Evolutionary conservation across 2,329 filamentous ascomycete species (phyloP), one percentile per base, ranked within the genome.

Genomic region (Colletotrichum sidae): DNA sequence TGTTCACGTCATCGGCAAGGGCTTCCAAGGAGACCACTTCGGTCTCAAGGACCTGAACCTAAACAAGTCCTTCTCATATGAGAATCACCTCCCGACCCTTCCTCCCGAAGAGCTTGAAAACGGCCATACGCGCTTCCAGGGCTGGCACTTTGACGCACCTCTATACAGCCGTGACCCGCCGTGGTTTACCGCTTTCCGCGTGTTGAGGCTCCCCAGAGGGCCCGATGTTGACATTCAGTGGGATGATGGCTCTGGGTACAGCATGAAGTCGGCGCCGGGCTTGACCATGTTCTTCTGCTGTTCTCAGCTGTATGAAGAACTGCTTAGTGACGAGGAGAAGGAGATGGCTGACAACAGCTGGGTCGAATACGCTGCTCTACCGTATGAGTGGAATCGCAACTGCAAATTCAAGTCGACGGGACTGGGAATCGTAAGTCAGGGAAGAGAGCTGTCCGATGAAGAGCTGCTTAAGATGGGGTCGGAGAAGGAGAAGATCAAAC

Each of bases 111-210:
- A 80, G 8, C 81, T 82, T 60, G 68, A 75, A 2, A 67, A 70
- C 6, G 80, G 81, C 8, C 75, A 80, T 49, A 81, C 79, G 0
- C 78, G 81, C 13, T 83, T 83, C 63, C 80, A 83, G 46, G 73
- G 78, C 34, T 83, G 81, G 81, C 81, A 83, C 65, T 80, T 83
- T 25, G 80, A 84, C 62, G 81, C 79, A 3, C 79, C 80, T 2
- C 72, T 82, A 1, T 81, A 81, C 67, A 77, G 67, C 7, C 73
- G 76, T 4, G 75, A 81, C 39, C 79, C 79, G 1, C 76, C 79
- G 2, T 78, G 75, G 73, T 81, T 80, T 67, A 82, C 79, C 6
- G 78, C 78, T 1, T 73, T 82, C 3, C 77, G 78, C 8, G 76
- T 74, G 41, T 56, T 80, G 54, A 79, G 75, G 60, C 72, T 76